Conservation (phyloP, 129 eudicot genomes). For the Helianthus tuberosus region DNA sequence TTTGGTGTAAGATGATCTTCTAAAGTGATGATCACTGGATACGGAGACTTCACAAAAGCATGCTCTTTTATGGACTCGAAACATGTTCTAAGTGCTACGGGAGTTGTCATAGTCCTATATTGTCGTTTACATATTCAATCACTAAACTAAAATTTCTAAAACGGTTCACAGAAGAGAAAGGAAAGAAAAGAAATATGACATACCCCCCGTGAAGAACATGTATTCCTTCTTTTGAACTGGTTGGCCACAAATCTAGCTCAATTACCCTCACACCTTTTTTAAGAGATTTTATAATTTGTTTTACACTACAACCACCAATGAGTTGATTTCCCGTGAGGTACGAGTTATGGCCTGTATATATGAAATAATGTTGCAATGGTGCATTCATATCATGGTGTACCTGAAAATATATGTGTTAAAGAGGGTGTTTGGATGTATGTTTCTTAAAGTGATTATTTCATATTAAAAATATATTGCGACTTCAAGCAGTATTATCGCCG, state of each 20-base stretch:
- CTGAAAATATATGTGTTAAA: conserved; percentile 44
- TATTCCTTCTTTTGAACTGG: conserved; percentile 64
- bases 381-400: conserved; percentile 98
- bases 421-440: background rate
- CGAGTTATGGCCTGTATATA: conserved; percentile 96
- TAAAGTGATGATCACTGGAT: conserved; percentile 85
- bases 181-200: conserved; percentile 5
- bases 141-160: background rate
- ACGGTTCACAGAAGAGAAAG: background rate
- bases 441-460: background rate
- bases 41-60: conserved; percentile 73
- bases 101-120: conserved; percentile 75
- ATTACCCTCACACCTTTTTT: conserved; percentile 90
- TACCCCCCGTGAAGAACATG: conserved; percentile 96
- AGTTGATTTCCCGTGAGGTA: conserved; percentile 95
- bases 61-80: conserved; percentile 72
- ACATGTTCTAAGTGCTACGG: conserved; percentile 67
- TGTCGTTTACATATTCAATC: conserved; percentile 12
- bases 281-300: conserved; percentile 79
- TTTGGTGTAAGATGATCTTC: conserved; percentile 86
- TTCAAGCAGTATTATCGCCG: background rate
- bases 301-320: conserved; percentile 88
- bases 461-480: background rate
- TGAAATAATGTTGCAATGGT: conserved; percentile 94
- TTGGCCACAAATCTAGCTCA: conserved; percentile 97